Percentiles rank a stretch among this genome's conserved stretches.
Evolutionary conservation across 148 eudicot genomes (phyloP).

Genomic region (Rhododendron ferrugineum): DNA sequence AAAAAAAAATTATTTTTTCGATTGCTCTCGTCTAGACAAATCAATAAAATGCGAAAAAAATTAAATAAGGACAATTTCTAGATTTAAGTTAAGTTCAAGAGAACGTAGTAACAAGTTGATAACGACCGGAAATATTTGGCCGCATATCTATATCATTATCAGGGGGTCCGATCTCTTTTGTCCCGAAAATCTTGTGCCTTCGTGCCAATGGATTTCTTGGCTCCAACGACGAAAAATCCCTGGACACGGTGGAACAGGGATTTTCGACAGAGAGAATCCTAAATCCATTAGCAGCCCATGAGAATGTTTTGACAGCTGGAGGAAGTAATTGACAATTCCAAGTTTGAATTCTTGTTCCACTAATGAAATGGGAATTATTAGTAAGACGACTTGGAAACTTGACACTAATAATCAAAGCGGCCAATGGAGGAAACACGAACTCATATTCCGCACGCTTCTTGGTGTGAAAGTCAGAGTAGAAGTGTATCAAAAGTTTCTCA

Average conservation of each 20-base stretch:
- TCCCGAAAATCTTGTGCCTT: too few species aligned
- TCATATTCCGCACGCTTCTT: not conserved
- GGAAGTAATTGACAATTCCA: not conserved
- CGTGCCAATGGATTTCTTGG: too few species aligned
- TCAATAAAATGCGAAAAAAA: too few species aligned
- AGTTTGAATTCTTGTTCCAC: not conserved
- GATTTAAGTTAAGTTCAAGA: too few species aligned
- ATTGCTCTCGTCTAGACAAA: too few species aligned
- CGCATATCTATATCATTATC: not conserved
- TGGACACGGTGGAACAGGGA: too few species aligned
- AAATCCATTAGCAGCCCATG: not conserved
- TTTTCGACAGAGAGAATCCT: too few species aligned
- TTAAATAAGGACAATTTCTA: too few species aligned
- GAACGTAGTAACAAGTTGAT: not conserved
- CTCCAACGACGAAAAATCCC: too few species aligned
- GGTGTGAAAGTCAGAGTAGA: not conserved
- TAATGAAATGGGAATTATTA: not conserved
- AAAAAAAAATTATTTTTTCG: too few species aligned
- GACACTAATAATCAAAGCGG: not conserved
- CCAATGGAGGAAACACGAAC: not conserved
- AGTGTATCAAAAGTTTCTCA: not conserved
- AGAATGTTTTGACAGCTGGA: not conserved
- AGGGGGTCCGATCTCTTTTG: too few species aligned
- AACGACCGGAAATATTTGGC: not conserved
- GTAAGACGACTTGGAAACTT: not conserved